Base-by-base conservation (phyloP, 1,139 yeast species). In the Yamadazyma sp. region DNA sequence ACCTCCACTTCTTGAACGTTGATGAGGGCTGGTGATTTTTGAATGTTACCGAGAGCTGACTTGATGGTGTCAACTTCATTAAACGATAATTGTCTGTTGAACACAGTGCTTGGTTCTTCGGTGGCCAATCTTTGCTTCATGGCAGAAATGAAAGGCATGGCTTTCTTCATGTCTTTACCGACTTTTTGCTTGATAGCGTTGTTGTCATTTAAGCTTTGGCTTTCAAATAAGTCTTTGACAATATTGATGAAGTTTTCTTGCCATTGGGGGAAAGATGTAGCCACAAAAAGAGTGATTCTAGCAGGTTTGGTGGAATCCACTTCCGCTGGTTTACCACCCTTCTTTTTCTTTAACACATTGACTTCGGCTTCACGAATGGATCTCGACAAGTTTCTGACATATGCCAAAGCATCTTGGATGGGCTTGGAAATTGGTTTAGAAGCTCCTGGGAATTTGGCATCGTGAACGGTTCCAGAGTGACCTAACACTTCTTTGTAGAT, bases 191-290 rank as follows among this genome's bases (percentile, higher is more conserved):
- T 82, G 48, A 85, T 70, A 41, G 63, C 65, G 52, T 74, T 75
- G 64, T 73, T 81, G 57, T 84, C 89, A 44, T 79, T 71, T 52
- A 85, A 69, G 23, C 74, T 61, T 20, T 78, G 80, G 34, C 61
- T 62, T 48, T 84, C 92, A 57, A 85, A 86, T 50, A 89, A 74
- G 50, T 85, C 83, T 53, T 89, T 80, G 26, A 88, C 94, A 43
- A 92, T 65, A 49, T 86, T 92, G 54, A 92, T 82, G 65, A 88
- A 92, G 51, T 76, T 73, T 44, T 82, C 87, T 68, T 92, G 98
- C 98, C 98, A 92, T 53, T 85, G 92, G 33, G 99, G 98, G 89
- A 86, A 92, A 14, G 87, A 75, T 33, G 79, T 70, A 15, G 96
- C 81, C 37, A 92, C 76, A 56, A 77, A 86, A 46, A 92, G 62